Base-by-base conservation (phyloP, 139 green algal genomes). In the Parachlorella kessleri region DNA sequence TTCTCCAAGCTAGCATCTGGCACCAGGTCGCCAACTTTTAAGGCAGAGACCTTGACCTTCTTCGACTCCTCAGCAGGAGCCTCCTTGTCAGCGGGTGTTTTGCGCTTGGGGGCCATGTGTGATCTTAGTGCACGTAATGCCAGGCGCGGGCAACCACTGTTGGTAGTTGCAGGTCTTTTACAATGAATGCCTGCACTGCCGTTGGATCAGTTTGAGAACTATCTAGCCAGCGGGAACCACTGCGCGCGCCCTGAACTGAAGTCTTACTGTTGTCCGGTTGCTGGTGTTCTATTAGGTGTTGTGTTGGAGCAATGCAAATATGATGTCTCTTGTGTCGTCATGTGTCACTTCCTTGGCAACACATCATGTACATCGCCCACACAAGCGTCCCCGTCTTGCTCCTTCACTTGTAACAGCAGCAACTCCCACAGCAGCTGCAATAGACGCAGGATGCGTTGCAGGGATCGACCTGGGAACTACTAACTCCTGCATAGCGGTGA, bases 391-490 rank as follows among this genome's bases (percentile, higher is more conserved):
- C n/a, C n/a, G n/a, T n/a, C n/a, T n/a, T n/a, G n/a, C n/a, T n/a
- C n/a, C n/a, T n/a, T n/a, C n/a, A n/a, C n/a, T n/a, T n/a, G 72
- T 55, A 36, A 35, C 33, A 35, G 71, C 71, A 55, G 54, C 54
- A 37, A 30, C 26, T 10, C 39, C 35, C 3, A 33, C 36, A 37
- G 41, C 32, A 33, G 53, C 4, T 33, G 54, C 73, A 68, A 64
- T 67, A 24, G 4, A 24, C 1, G 59, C 9, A 1, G 53, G 48
- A 4, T 77, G 42, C 32, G 75, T 76, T 36, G 94, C 98, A 0
- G 97, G 97, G 41, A 99, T 99, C 48, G 97, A 99, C 77, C 77
- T 99, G 2, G 97, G 97, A 0, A 99, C 97, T 24, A 99, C 97
- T 21, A 99, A 99, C 73, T 98, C 94, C 2, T 93, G 90, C 0